phyloP scores from a whole-genome alignment of 2,329 filamentous ascomycete genomes.

The Alternaria rosae region DNA sequence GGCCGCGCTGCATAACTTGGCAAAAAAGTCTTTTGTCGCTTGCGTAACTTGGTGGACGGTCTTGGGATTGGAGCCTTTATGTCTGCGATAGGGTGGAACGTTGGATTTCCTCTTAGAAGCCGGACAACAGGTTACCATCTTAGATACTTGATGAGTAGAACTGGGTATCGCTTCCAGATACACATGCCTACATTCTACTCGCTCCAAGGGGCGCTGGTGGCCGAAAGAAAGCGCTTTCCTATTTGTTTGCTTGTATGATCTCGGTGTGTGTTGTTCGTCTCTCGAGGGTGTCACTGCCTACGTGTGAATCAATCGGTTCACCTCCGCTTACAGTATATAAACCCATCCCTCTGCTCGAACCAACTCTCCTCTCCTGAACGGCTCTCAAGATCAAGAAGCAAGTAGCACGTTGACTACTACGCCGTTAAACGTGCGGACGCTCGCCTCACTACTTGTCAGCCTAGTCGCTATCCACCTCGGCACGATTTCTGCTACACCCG shows the following conservation, averaged over 20 bases:
- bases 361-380: neutral
- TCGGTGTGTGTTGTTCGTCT: neutral
- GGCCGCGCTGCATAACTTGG: neutral
- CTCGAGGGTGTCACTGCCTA: neutral
- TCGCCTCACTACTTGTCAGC: neutral
- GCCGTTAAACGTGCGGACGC: neutral
- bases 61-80: neutral
- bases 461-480: accelerated
- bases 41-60: neutral
- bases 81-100: neutral
- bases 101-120: neutral
- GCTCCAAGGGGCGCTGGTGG: neutral
- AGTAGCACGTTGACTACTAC: neutral
- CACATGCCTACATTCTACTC: neutral
- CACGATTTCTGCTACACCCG: neutral
- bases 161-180: neutral
- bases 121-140: neutral
- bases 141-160: neutral
- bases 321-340: neutral
- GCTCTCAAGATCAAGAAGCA: neutral
- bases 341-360: neutral
- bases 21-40: neutral
- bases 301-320: neutral
- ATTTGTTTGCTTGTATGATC: neutral
- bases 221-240: neutral